phyloP scores from a whole-genome alignment of 1,284 basidiomycete genomes.

The Ganoderma lingzhi region DNA sequence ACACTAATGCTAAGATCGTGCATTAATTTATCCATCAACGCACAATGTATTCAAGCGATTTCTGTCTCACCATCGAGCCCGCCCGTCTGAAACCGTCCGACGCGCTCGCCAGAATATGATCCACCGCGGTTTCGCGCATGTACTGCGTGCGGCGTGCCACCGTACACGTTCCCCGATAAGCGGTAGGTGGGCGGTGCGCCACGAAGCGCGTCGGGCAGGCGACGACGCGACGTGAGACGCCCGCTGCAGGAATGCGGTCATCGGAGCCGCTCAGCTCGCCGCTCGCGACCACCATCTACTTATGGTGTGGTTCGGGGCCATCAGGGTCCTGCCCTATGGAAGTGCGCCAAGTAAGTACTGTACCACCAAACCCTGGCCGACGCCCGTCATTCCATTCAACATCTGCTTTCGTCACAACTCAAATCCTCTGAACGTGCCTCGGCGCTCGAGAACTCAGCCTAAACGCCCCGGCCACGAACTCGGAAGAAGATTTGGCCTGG shows the following conservation, averaged over 20 bases:
- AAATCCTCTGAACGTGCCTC: background rate
- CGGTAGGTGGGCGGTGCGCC: background rate
- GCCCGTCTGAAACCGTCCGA: background rate
- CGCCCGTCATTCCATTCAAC: constrained; percentile 1
- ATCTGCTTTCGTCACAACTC: background rate
- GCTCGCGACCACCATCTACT: background rate
- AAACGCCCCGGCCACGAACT: background rate
- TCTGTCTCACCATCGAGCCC: background rate
- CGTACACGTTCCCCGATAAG: background rate
- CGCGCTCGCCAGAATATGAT: background rate
- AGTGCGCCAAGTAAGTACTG: background rate
- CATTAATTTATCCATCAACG: background rate
- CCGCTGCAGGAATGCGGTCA: background rate
- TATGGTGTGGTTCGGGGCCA: background rate
- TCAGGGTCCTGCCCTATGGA: background rate
- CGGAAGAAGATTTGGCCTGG: background rate
- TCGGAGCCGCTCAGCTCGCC: background rate
- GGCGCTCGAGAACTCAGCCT: background rate
- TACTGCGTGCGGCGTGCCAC: background rate
- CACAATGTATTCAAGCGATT: background rate
- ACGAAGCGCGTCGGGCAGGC: background rate
- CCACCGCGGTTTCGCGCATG: background rate
- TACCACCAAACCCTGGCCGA: background rate
- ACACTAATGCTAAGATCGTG: background rate
- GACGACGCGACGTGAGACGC: background rate